Evolutionary conservation across 2,329 filamentous ascomycete species (phyloP), one percentile per base, ranked within the genome.

Genomic region (Colletotrichum theobromicola): DNA sequence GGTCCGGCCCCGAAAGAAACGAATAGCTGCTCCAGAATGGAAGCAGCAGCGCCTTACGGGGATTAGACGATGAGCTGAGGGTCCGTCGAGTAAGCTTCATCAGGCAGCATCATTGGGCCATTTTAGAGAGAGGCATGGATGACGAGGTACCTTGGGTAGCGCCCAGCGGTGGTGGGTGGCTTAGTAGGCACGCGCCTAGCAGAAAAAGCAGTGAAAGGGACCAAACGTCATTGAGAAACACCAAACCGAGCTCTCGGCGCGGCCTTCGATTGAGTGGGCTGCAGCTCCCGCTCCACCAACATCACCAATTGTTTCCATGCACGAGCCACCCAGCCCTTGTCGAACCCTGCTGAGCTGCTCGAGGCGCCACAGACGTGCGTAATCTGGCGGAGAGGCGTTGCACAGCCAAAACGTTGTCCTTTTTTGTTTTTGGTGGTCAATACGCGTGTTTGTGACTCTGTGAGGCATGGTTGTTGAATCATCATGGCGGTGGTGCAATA

Each of bases 341-440:
- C n/a, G 42, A 65, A 67, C 68, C 68, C 63, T 74, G 62, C 67
- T 57, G 28, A 28, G 67, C 71, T 71, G 35, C 37, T 21, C n/a
- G 34, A 34, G 50, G 72, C 72, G 72, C 72, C 72, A 74, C 72
- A 74, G 42, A 15, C n/a, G 34, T 74, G 68, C 72, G 72, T 74
- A 67, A 74, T 67, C 67, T 32, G 62, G 62, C 62, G 62, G 70
- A 62, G 70, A 28, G 50, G 28, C 32, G 34, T 58, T 32, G 57
- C 71, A 64, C 60, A 50, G 72, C 42, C 53, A 60, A 50, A 65
- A 10, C 24, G 37, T n/a, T n/a, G 28, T 55, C 12, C 15, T n/a
- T 28, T 53, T 15, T 30, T 9, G 15, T 3, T 37, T 13, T 4
- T 28, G 7, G 32, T 55, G n/a, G 64, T 57, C 21, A 15, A 30